Evolutionary conservation across 148 eudicot genomes (phyloP).

Genomic region (Bassia scoparia): DNA sequence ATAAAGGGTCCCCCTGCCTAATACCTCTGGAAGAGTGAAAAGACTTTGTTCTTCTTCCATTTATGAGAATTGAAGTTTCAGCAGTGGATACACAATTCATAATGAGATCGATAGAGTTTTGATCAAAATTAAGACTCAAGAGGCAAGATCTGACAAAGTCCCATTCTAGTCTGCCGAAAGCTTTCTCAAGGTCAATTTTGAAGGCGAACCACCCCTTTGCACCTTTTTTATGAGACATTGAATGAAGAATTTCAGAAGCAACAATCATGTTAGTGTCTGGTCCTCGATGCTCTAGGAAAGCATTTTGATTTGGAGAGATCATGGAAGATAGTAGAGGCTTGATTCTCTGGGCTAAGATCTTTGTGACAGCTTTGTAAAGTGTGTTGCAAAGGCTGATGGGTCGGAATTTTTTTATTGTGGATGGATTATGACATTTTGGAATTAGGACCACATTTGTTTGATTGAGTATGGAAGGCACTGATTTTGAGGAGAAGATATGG

Average conservation of each 20-base stretch:
- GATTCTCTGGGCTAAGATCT: background rate
- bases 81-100: background rate
- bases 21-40: background rate
- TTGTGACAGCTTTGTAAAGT: background rate
- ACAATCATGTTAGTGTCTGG: background rate
- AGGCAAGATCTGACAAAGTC: background rate
- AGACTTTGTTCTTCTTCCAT: background rate
- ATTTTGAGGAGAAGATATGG: background rate
- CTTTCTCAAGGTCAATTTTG: no score
- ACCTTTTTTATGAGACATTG: background rate
- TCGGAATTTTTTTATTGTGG: background rate
- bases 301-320: background rate
- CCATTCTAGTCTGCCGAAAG: no score
- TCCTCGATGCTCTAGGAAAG: background rate
- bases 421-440: background rate
- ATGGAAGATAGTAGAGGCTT: background rate
- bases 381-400: background rate
- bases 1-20: slow-evolving; percentile 3
- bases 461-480: background rate
- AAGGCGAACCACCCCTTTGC: no score
- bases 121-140: background rate
- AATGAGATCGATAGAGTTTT: background rate
- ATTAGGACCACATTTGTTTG: background rate
- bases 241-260: background rate
- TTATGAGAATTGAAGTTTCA: background rate